phyloP scores from a whole-genome alignment of 2,329 filamentous ascomycete genomes.

The Neocucurbitaria cava region DNA sequence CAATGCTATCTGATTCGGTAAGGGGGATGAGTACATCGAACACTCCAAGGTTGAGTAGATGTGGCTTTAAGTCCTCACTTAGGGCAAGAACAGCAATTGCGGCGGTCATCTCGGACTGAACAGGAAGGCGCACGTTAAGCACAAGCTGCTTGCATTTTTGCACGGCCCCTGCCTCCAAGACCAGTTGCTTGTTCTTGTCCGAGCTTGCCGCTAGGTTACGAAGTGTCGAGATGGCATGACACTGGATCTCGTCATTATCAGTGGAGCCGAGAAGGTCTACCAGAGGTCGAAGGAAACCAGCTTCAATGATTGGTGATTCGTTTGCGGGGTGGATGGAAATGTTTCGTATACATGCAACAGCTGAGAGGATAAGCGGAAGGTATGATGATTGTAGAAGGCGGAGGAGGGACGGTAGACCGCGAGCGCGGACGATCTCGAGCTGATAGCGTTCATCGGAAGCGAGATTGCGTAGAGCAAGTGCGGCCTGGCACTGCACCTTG shows the following conservation, averaged over 20 bases:
- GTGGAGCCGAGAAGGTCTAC: constrained; percentile 94
- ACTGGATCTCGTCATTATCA: constrained; percentile 98
- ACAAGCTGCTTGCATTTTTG: constrained; percentile 99
- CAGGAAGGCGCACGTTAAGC: constrained; percentile 87
- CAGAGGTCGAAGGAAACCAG: constrained; percentile 90
- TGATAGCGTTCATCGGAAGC: constrained; percentile 99
- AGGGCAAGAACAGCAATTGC: constrained; percentile 95
- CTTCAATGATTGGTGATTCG: constrained; percentile 98
- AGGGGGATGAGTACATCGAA: constrained; percentile 96
- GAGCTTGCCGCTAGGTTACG: constrained; percentile 96
- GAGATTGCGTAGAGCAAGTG: constrained; percentile 89
- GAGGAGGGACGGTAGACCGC: constrained; percentile 83
- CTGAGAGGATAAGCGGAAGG: constrained; percentile 91
- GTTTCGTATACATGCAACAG: constrained; percentile 97
- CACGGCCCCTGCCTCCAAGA: constrained; percentile 93
- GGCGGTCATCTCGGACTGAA: constrained; percentile 99
- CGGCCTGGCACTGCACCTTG: constrained; percentile 97
- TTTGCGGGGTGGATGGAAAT: constrained; percentile 98
- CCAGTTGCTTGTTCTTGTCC: constrained; percentile 97
- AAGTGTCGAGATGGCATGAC: constrained; percentile 95
- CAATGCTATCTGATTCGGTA: constrained; percentile 93
- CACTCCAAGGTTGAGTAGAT: constrained; percentile 88
- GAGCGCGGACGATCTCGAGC: constrained; percentile 91
- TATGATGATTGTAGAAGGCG: constrained; percentile 94
- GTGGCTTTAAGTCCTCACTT: constrained; percentile 93